Conservation (phyloP, 2,329 filamentous ascomycete genomes). For the Fusarium domesticum region DNA sequence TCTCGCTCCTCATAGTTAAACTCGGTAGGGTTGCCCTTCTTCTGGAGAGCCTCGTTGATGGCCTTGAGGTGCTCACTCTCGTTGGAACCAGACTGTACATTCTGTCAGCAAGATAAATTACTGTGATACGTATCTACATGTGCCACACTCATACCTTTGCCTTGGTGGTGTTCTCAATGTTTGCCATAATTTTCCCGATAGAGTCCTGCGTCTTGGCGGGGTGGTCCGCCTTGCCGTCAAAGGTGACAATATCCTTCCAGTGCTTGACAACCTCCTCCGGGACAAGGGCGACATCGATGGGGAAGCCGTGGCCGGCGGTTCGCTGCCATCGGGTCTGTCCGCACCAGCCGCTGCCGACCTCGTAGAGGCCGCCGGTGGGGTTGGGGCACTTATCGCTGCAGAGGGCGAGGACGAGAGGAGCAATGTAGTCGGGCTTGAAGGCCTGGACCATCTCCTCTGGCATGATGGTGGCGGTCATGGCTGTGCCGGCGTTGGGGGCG, state of each 20-base stretch:
- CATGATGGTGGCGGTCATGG: slow-evolving; percentile 91
- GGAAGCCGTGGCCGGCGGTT: slow-evolving; percentile 85
- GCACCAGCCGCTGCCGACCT: slow-evolving; percentile 93
- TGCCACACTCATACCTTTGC: slow-evolving; percentile 53
- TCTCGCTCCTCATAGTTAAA: slow-evolving; percentile 86
- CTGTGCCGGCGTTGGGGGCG: slow-evolving; percentile 92
- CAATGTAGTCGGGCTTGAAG: slow-evolving; percentile 98
- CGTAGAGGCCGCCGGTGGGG: slow-evolving; percentile 83
- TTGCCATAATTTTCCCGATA: slow-evolving; percentile 72
- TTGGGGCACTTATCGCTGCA: slow-evolving; percentile 81
- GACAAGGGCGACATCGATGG: slow-evolving; percentile 75
- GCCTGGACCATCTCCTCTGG: slow-evolving; percentile 97
- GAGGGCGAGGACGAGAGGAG: slow-evolving; percentile 84
- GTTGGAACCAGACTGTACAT: slow-evolving; percentile 31
- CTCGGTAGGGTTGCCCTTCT: slow-evolving; percentile 66
- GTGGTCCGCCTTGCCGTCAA: slow-evolving; percentile 84
- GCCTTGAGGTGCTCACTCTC: slow-evolving; percentile 67
- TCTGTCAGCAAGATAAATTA: slow-evolving; percentile 19
- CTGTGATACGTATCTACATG: slow-evolving; percentile 2
- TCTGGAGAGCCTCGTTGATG: slow-evolving; percentile 73
- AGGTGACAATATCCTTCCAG: slow-evolving; percentile 78
- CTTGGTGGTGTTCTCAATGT: slow-evolving; percentile 74
- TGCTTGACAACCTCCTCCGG: slow-evolving; percentile 78
- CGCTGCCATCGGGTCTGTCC: slow-evolving; percentile 94
- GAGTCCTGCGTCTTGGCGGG: slow-evolving; percentile 76